A percentile compares a stretch with the other conserved stretches of the same genome.
phyloP scores from a whole-genome alignment of 768 basidiomycete genomes.

The Termitomyces sp. region DNA sequence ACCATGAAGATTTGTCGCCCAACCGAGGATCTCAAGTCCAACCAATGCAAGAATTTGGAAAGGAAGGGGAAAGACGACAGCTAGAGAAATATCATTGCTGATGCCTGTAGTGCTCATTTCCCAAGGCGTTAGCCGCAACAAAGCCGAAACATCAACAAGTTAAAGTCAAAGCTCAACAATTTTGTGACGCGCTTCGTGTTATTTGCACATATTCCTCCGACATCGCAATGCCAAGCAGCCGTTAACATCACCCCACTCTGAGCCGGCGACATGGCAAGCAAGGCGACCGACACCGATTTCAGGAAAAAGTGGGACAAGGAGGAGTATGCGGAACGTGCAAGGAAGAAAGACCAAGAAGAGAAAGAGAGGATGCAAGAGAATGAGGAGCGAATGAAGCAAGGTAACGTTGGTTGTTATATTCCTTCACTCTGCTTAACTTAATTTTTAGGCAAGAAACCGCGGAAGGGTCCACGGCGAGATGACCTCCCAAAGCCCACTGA shows the following conservation, averaged over 20 bases:
- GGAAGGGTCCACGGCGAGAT: constrained; percentile 51
- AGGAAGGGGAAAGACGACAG: constrained; percentile 76
- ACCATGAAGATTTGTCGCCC: constrained; percentile 91
- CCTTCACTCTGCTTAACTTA: constrained; percentile 2
- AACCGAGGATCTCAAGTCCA: constrained; percentile 78
- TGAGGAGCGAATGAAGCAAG: constrained; percentile 80
- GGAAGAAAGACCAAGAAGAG: constrained; percentile 75
- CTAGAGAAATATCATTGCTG: constrained; percentile 38
- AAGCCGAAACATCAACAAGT: constrained; percentile 8
- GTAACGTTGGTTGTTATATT: constrained; percentile 27
- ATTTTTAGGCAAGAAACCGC: constrained; percentile 72
- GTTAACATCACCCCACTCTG: not conserved
- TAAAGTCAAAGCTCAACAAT: not conserved
- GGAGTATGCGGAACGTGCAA: constrained; percentile 80
- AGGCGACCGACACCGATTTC: constrained; percentile 66
- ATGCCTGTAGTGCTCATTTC: constrained; percentile 17
- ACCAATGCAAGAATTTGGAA: constrained; percentile 83
- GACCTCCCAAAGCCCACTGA: constrained; percentile 93
- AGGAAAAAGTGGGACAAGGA: constrained; percentile 95
- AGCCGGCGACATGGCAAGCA: constrained; percentile 31
- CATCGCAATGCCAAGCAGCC: constrained; percentile 5
- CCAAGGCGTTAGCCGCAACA: not conserved
- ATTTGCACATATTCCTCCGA: constrained; percentile 2
- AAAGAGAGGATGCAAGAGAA: constrained; percentile 81
- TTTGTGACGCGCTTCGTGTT: constrained; percentile 8